Conservation (phyloP, 371 early-diverging fungal species). For the Choanephora cucurbitarum region DNA sequence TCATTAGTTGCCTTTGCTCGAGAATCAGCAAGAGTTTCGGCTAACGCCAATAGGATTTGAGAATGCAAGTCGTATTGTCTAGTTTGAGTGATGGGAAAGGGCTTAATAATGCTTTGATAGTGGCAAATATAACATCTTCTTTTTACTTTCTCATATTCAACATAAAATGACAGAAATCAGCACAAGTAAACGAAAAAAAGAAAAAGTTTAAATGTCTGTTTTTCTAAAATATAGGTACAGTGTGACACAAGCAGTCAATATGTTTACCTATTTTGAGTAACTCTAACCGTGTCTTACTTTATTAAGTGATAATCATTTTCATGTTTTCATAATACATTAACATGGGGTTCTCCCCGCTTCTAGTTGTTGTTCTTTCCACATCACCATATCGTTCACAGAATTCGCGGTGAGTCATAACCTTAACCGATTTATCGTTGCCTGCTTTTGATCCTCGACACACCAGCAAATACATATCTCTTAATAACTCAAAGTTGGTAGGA, state of each 20-base stretch:
- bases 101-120: background rate
- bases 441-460: conserved; percentile 58
- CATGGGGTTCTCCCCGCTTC: conserved; percentile 93
- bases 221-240: background rate
- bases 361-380: conserved; percentile 72
- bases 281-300: background rate
- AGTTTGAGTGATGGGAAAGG: conserved; percentile 6
- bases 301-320: conserved; percentile 66
- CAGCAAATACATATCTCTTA: conserved; percentile 73
- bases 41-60: conserved; percentile 62
- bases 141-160: background rate
- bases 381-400: conserved; percentile 83
- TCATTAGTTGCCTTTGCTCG: conserved; percentile 39
- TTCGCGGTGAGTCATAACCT: conserved; percentile 76
- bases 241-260: background rate
- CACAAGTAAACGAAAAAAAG: background rate
- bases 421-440: conserved; percentile 45
- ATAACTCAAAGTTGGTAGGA: conserved; percentile 92
- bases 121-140: no score
- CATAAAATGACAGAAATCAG: background rate
- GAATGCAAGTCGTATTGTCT: conserved; percentile 51
- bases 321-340: conserved; percentile 92
- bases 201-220: background rate
- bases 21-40: conserved; percentile 57
- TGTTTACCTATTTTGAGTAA: background rate